Evolutionary conservation across 352 stramenopile genomes (phyloP), one percentile per base, ranked within the genome.

Genomic region (Phytophthora ramorum): DNA sequence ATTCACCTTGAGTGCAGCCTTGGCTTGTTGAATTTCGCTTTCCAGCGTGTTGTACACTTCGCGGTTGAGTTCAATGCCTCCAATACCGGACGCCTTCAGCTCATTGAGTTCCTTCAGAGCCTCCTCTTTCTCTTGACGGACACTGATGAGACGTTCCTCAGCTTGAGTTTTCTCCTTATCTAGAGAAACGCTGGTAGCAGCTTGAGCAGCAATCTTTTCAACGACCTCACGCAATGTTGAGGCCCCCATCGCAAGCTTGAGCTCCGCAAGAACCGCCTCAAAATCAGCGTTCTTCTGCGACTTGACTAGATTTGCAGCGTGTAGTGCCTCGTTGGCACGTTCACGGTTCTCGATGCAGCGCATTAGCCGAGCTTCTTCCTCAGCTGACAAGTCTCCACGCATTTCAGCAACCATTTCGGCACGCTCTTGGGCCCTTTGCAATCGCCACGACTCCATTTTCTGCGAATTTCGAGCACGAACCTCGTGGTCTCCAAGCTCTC

Each of bases 41-140:
- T 93, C 85, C 9, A 93, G 68, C 12, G 82, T 85, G 52, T 91
- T 93, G 70, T 91, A 93, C 32, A 93, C 83, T 64, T 94, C 85
- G 9, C 85, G 83, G 12, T 91, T 92, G 51, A 94, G 77, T 49
- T 92, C 83, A 16, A 91, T 91, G 28, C 78, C 81, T 47, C 84
- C 84, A 34, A 90, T 89, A 10, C 85, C 84, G 1, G 84, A 93
- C 0, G 85, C 85, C 56, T 95, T 95, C 52, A 95, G 79, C 37
- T 93, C 86, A 24, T 93, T 92, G 7, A 93, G 75, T 13, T 72
- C 63, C 40, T 82, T 74, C 7, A 91, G 16, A 2, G 76, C 76
- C 20, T 86, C 63, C 35, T 92, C 85, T 44, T 93, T 93, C 24
- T 92, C 76, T 16, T 83, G 73, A 2, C 87, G 82, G 17, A 78